Percentiles rank a stretch among this genome's conserved stretches.
These are phyloP conservation scores for Bromus sterilis DNA, from an alignment of 176 grass and related monocot species.

Conservation along the genomic window DNA sequence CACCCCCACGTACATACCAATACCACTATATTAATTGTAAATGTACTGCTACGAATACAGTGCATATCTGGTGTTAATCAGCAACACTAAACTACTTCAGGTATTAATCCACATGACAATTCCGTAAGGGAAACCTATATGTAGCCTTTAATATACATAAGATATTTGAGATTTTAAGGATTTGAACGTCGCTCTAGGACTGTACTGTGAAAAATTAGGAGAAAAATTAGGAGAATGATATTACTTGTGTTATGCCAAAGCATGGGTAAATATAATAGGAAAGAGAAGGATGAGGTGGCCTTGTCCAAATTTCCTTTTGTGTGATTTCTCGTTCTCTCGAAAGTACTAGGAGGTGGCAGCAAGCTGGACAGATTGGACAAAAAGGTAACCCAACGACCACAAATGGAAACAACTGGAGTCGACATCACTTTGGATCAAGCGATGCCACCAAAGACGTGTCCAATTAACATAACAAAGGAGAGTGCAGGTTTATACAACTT, in stretches of 20 bases:
- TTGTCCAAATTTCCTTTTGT: background rate
- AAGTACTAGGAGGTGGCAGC: background rate
- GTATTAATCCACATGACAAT: background rate
- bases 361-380: background rate
- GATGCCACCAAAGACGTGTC: background rate
- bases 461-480: background rate
- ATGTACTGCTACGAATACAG: background rate
- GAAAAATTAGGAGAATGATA: background rate
- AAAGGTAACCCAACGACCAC: background rate
- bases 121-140: background rate
- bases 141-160: background rate
- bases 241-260: constrained; percentile 2
- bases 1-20: no score
- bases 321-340: background rate
- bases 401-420: background rate
- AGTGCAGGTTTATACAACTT: background rate
- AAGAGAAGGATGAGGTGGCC: background rate
- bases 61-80: background rate
- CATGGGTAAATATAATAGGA: background rate
- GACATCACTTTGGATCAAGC: constrained; percentile 14
- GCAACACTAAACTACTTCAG: background rate
- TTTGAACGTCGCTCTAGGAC: background rate
- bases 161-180: background rate
- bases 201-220: background rate
- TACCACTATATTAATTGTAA: background rate